Evolutionary conservation across 2,329 filamentous ascomycete species (phyloP), one percentile per base, ranked within the genome.

Genomic region (Clarireedia sp.): DNA sequence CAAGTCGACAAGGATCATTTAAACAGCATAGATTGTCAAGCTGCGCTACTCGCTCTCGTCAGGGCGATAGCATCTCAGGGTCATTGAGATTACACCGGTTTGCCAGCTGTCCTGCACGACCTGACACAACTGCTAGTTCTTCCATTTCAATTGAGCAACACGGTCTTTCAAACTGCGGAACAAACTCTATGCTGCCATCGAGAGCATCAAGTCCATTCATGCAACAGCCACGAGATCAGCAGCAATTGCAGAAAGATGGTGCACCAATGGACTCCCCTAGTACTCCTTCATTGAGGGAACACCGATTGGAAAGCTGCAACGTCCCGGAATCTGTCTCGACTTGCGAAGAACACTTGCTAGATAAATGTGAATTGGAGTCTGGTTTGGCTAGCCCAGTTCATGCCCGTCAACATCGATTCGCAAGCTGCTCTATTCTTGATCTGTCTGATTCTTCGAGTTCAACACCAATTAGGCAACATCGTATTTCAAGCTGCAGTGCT

Each of bases 241-340:
- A 33, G 29, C 29, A 33, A 33, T 33, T 33, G 4, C 12, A 4
- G 0, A 33, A 33, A 33, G 29, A 33, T 33, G 9, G 29, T 12
- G 10, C 29, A 33, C 29, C 29, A 12, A 3, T 33, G 10, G 12
- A 12, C 10, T 33, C 29, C 29, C 5, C 12, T 10, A 12, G 29
- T 33, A 33, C 38, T 41, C 2, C 38, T 41, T 19, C 16, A 41
- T n/a, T 40, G 17, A 48, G 36, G 17, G 23, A 48, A n/a, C 51
- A 57, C 43, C 51, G 51, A 19, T 14, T 57, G 19, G 40, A 41
- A 14, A 55, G 52, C 26, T 58, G 51, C 48, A 51, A 46, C 9
- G 37, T 49, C 17, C 49, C 53, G 6, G 16, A 41, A n/a, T 41
- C 38, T 8, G 16, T 19, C 16, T 3, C 8, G 16, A 6, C 38